Evolutionary conservation across 2,329 filamentous ascomycete species (phyloP), one percentile per base, ranked within the genome.

Genomic region (Aspergillus sp.): DNA sequence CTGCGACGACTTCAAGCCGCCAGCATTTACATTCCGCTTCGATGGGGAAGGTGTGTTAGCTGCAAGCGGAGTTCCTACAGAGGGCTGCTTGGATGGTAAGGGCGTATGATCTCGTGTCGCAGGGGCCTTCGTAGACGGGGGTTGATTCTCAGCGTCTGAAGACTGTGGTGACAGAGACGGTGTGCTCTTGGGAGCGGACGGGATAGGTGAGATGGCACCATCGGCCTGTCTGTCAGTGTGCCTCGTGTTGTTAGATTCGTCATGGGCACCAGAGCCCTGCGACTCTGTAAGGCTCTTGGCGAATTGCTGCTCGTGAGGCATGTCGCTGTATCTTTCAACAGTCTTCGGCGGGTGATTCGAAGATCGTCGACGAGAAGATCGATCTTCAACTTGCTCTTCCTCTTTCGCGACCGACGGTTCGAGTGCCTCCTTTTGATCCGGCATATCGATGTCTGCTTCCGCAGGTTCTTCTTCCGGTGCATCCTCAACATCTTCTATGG

Each of bases 121-220:
- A 2, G 76, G 72, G 1, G 77, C 78, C 45, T 74, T 79, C 4
- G 82, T 81, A 1, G 84, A 86, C 0, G 86, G 86, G 1, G 85
- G 85, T 42, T 79, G 81, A 55, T 91, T 91, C 64, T 93, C 87
- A 0, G 84, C 85, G 60, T 93, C 84, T 0, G 86, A 90, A 1
- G 85, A 84, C 56, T 88, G 85, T 0, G 83, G 83, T 1, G 85
- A 86, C 12, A 78, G 77, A 0, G 83, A 86, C 0, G 81, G 82
- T 0, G 80, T 78, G 8, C 54, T 57, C 47, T 61, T 58, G 28
- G 60, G 79, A 64, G 50, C 46, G 30, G 55, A 52, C 7, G 60
- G 56, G 6, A 60, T 52, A 26, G 63, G 60, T n/a, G 61, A 65
- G 27, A 61, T 51, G 7, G 50, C 35, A 30, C 44, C 45, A n/a